These are phyloP conservation scores for Candida suzukii DNA, from an alignment of 805 yeast species.

Conservation along the genomic window DNA sequence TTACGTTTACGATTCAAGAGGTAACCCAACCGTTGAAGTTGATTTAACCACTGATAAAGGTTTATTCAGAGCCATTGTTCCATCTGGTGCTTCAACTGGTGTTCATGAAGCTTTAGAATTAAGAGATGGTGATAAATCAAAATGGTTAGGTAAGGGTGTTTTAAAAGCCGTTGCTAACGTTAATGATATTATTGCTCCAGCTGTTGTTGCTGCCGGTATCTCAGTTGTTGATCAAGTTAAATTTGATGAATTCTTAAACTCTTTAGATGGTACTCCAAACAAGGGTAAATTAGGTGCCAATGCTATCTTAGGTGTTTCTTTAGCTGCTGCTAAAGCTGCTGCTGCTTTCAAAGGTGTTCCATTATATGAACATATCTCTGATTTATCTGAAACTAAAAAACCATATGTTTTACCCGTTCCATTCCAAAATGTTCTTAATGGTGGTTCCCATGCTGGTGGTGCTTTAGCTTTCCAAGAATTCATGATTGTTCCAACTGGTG, in stretches of 20 bases:
- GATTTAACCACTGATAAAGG: constrained; percentile 92
- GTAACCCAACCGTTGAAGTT: constrained; percentile 99
- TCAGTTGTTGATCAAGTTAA: constrained; percentile 84
- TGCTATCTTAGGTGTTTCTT: constrained; percentile 96
- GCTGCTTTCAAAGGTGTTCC: constrained; percentile 95
- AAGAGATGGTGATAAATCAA: constrained; percentile 96
- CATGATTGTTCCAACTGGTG: constrained; percentile 96
- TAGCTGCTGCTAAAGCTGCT: constrained; percentile 96
- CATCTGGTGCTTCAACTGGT: constrained; percentile 99
- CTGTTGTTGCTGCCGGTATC: constrained; percentile 69
- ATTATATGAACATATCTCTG: constrained; percentile 86
- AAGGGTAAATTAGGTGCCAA: constrained; percentile 97
- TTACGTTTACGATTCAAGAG: constrained; percentile 98
- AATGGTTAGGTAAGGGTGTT: constrained; percentile 99
- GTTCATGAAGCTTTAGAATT: constrained; percentile 96
- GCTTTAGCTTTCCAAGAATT: constrained; percentile 98
- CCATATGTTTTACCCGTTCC: constrained; percentile 98
- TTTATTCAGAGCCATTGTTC: constrained; percentile 93
- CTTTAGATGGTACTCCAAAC: constrained; percentile 95
- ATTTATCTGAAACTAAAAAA: constrained; percentile 64
- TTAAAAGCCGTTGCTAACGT: constrained; percentile 94
- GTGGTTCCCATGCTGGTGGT: constrained; percentile 99
- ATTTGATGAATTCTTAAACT: constrained; percentile 77
- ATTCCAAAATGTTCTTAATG: constrained; percentile 97
- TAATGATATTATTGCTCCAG: constrained; percentile 92